phyloP scores from a whole-genome alignment of 2,329 filamentous ascomycete genomes.

The Phialemonium atrogriseum region DNA sequence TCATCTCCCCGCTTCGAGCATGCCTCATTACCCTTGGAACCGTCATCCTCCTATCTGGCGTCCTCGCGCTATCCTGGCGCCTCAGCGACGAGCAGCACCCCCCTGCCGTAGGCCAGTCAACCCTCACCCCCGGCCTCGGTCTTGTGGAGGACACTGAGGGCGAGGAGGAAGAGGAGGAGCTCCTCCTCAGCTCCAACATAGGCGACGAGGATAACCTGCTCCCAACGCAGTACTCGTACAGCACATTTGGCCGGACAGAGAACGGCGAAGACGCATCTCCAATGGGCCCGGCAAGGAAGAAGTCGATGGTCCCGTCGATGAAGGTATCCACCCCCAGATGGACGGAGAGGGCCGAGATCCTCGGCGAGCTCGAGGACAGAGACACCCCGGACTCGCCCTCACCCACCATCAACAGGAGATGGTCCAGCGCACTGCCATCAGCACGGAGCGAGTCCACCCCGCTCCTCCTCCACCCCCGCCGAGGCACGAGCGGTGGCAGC shows the following conservation, averaged over 20 bases:
- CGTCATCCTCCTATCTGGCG: constrained; percentile 74
- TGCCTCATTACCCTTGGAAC: constrained; percentile 82
- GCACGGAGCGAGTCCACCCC: constrained; percentile 29
- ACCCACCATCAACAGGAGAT: constrained; percentile 24
- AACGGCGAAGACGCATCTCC: constrained; percentile 11
- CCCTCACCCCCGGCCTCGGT: constrained; percentile 73
- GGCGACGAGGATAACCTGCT: constrained; percentile 27
- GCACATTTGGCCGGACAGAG: constrained; percentile 37
- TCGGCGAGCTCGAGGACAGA: constrained; percentile 79
- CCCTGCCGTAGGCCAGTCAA: constrained; percentile 54
- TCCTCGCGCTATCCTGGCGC: constrained; percentile 88
- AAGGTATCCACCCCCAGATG: constrained; percentile 36
- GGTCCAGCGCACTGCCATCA: constrained; percentile 43
- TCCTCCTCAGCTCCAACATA: constrained; percentile 40
- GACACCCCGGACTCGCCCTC: constrained; percentile 34
- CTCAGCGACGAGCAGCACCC: constrained; percentile 68
- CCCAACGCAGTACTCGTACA: constrained; percentile 25
- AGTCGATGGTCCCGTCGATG: constrained; percentile 15
- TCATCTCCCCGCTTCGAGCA: constrained; percentile 67
- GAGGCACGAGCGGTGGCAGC: constrained; percentile 24
- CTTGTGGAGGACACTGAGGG: constrained; percentile 62
- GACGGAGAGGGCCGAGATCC: constrained; percentile 71
- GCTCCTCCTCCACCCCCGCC: constrained; percentile 25
- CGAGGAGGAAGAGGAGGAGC: constrained; percentile 54
- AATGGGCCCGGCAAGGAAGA: constrained; percentile 28